Evolutionary conservation across 352 stramenopile species (phyloP).

Genomic region (Phytophthora tubulina): DNA sequence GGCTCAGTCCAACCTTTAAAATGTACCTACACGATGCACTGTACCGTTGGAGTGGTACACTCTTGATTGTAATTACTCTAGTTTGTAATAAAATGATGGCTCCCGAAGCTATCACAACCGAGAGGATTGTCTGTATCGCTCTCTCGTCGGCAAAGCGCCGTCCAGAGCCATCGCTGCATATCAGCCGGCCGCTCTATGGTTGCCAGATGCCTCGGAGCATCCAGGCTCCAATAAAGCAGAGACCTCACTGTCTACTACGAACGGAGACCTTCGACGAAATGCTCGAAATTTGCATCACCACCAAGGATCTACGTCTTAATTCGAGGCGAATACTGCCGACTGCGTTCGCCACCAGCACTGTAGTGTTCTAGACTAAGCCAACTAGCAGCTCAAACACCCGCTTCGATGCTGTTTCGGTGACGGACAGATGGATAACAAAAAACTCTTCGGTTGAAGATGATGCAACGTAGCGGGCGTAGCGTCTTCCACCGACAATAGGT

Average conservation of each 20-base stretch:
- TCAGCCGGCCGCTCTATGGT: constrained; percentile 36
- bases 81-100: too few relatives aligned
- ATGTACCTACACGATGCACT: too few relatives aligned
- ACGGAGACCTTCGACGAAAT: constrained; percentile 1
- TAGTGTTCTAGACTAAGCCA: neutral
- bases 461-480: constrained; percentile 2
- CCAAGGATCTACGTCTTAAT: neutral
- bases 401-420: constrained; percentile 2
- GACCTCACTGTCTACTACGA: constrained; percentile 6
- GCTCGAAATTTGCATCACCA: neutral
- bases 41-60: too few relatives aligned
- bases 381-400: neutral
- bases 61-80: too few relatives aligned
- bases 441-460: constrained; percentile 19
- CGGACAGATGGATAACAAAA: constrained; percentile 17
- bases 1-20: too few relatives aligned
- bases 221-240: neutral
- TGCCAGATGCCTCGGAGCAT: constrained; percentile 29
- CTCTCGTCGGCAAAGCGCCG: constrained; percentile 11
- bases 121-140: too few relatives aligned
- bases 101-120: too few relatives aligned
- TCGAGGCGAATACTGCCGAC: neutral
- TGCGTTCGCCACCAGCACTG: neutral
- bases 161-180: constrained; percentile 23
- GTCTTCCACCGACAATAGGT: constrained; percentile 23